Evolutionary conservation across 2,329 filamentous ascomycete genomes (phyloP).

Genomic region (Colletotrichum graminicola): DNA sequence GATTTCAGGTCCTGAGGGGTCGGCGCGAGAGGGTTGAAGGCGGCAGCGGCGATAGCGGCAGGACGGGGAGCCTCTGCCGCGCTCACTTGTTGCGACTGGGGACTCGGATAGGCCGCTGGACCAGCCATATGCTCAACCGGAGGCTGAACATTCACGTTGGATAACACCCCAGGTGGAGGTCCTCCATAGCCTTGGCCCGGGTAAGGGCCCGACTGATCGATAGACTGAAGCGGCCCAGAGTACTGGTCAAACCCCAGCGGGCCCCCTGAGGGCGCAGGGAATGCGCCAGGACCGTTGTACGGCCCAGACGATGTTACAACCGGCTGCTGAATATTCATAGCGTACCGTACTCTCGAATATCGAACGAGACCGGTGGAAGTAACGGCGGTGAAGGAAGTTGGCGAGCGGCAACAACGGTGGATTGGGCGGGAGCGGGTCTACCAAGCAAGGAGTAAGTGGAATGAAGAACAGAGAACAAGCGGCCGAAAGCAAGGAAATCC

Average conservation of each 20-base stretch:
- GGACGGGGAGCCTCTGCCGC: slow-evolving; percentile 27
- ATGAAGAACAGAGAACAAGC: neutral
- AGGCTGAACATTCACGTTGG: slow-evolving; percentile 20
- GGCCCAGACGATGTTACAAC: slow-evolving; percentile 13
- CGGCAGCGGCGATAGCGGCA: slow-evolving; percentile 20
- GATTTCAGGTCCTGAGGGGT: slow-evolving; percentile 48
- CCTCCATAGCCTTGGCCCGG: slow-evolving; percentile 17
- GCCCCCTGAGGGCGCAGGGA: slow-evolving; percentile 21
- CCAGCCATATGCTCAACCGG: slow-evolving; percentile 33
- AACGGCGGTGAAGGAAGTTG: slow-evolving; percentile 27
- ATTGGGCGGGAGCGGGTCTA: slow-evolving; percentile 9
- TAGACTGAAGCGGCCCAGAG: slow-evolving; percentile 14
- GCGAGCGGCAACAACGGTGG: neutral
- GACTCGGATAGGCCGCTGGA: slow-evolving; percentile 29
- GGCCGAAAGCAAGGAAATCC: neutral
- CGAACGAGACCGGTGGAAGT: neutral
- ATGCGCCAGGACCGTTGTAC: slow-evolving; percentile 29
- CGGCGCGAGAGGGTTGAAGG: slow-evolving; percentile 39
- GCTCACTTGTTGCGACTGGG: slow-evolving; percentile 24
- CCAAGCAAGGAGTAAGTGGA: neutral
- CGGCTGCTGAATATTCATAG: slow-evolving; percentile 34
- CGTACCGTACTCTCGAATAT: neutral
- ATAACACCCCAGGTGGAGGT: slow-evolving; percentile 8
- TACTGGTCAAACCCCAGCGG: slow-evolving; percentile 18
- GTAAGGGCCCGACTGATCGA: slow-evolving; percentile 13